Evolutionary conservation across 768 basidiomycete genomes (phyloP).

Genomic region (Lanmaoa rubissima): DNA sequence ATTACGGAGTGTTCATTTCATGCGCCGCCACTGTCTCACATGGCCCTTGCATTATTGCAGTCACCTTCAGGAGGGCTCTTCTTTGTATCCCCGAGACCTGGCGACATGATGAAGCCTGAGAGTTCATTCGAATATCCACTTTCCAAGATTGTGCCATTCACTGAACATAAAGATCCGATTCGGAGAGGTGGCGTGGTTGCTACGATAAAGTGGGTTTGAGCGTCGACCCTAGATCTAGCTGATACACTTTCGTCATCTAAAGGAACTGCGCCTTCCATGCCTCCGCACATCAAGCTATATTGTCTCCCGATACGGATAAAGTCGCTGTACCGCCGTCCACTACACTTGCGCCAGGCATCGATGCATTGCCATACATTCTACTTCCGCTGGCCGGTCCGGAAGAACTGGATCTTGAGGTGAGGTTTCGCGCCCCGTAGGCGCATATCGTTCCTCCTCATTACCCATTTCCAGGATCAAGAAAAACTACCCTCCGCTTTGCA

Average conservation of each 20-base stretch:
- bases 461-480: conserved; percentile 75
- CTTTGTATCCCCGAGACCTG: conserved; percentile 68
- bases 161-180: conserved; percentile 85
- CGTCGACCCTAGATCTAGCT: background rate
- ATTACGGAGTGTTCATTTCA: background rate
- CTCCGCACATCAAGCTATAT: conserved; percentile 65
- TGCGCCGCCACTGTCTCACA: conserved; percentile 1
- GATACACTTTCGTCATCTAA: conserved; percentile 11
- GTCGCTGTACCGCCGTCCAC: conserved; percentile 59
- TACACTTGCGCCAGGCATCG: conserved; percentile 68
- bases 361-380: conserved; percentile 80
- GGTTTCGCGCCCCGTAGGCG: conserved; percentile 4
- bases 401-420: conserved; percentile 88
- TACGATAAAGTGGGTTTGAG: conserved; percentile 69
- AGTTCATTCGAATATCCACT: conserved; percentile 72
- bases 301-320: conserved; percentile 58
- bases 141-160: conserved; percentile 79
- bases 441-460: background rate
- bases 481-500: conserved; percentile 80
- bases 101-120: conserved; percentile 44
- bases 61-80: conserved; percentile 73
- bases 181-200: conserved; percentile 85
- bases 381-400: conserved; percentile 93
- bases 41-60: conserved; percentile 37
- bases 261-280: conserved; percentile 81